A percentile compares a stretch with the other conserved stretches of the same genome.
Conservation (phyloP, 305 asterid genomes). For the Fraxinus baroniana region DNA sequence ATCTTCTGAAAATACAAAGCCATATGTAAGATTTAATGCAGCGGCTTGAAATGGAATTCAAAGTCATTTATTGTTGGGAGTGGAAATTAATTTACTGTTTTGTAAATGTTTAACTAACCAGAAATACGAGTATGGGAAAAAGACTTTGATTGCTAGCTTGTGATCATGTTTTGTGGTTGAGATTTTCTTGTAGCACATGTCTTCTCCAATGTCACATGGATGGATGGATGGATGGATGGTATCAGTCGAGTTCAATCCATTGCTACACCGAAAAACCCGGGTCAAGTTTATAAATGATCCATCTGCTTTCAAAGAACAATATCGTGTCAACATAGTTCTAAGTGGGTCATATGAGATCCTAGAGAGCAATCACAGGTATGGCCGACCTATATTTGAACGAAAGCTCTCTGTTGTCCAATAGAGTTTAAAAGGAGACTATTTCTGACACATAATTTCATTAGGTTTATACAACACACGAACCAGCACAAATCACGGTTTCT, state of each 20-base stretch:
- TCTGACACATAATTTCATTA: no score
- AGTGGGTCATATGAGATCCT: background rate
- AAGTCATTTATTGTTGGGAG: conserved; percentile 24
- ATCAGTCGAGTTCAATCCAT: background rate
- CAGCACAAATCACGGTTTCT: background rate
- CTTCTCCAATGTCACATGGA: background rate
- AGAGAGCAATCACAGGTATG: background rate
- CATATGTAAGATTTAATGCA: conserved; percentile 31
- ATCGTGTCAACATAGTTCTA: background rate
- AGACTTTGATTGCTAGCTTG: conserved; percentile 1
- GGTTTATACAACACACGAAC: background rate
- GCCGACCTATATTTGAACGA: background rate
- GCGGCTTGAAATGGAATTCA: conserved; percentile 1
- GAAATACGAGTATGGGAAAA: background rate
- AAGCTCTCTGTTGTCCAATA: background rate
- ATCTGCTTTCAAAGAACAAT: background rate
- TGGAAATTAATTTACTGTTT: background rate
- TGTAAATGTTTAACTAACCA: background rate
- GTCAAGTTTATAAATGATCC: background rate
- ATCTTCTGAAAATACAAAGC: conserved; percentile 11
- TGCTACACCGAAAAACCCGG: background rate
- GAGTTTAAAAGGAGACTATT: background rate
- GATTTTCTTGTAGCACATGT: background rate
- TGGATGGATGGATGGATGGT: background rate
- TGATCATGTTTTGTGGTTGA: background rate